Evolutionary conservation across 2,329 filamentous ascomycete species (phyloP), one percentile per base, ranked within the genome.

Genomic region (Xenosphaeropsis pyriputrescens): DNA sequence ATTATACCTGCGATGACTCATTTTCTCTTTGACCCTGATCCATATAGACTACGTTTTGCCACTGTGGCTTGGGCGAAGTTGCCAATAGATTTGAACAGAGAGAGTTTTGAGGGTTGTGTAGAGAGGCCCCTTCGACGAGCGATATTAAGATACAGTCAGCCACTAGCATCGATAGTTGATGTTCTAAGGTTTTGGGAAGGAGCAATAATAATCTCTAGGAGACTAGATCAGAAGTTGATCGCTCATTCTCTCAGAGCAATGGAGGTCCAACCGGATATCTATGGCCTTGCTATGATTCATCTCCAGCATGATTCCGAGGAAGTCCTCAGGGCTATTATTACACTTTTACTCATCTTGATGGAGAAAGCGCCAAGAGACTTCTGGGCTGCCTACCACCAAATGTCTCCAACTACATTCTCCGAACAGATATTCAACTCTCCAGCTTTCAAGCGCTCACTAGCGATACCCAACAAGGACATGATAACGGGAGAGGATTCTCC

Each of bases 61-160:
- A 45, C 39, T 11, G 63, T 68, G 36, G 74, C 76, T 5, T 88
- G 82, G 73, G 65, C 67, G n/a, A 73, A 70, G 30, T 71, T 82
- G 44, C 66, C 70, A 35, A 67, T 73, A 11, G 63, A 68, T 15
- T 68, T 93, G 36, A 75, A 78, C 1, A 64, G 70, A 8, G 68
- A 75, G 29, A 82, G 91, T 45, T 96, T 94, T 53, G 83, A 94
- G 32, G 93, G 83, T 79, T 83, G 84, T 9, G 75, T 95, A 31
- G 77, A 78, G 44, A 79, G 83, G 43, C 76, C 79, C 26, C 64
- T 96, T 14, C 62, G 76, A 29, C 64, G 70, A 39, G 77, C 76
- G 6, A 75, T 94, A 41, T 62, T 69, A 36, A 65, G 70, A 18
- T 75, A 80, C 2, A 70, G 72, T 2, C 41, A 68, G 64, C 39